Percentiles rank a stretch among this genome's conserved stretches.
Conservation (phyloP, 192 early-diverging fungal genomes). For the Chytriomyces sp. region DNA sequence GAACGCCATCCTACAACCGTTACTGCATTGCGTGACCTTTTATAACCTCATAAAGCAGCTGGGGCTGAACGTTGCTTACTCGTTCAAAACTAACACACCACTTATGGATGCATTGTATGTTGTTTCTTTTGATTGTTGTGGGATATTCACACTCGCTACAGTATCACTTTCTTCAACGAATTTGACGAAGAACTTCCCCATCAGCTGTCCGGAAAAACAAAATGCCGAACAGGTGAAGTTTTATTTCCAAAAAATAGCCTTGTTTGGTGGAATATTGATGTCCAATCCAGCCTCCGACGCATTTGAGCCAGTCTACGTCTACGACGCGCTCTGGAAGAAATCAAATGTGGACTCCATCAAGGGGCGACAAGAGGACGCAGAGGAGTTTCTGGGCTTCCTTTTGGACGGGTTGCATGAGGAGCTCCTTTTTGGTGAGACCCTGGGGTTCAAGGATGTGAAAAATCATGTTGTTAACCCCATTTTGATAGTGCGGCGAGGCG, state of each 20-base stretch:
- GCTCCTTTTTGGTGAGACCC: conserved; percentile 29
- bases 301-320: conserved; percentile 93
- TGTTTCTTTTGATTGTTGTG: too few relatives aligned
- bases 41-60: conserved; percentile 81
- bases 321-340: conserved; percentile 74
- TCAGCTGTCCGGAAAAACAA: conserved; percentile 62
- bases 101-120: conserved; percentile 82
- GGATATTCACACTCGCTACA: not conserved
- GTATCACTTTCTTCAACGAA: conserved; percentile 8
- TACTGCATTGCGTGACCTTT: conserved; percentile 90
- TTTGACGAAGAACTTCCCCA: conserved; percentile 31
- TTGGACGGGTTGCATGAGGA: conserved; percentile 96
- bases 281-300: conserved; percentile 29
- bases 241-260: too few relatives aligned
- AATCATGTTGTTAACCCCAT: not conserved
- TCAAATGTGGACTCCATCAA: conserved; percentile 75
- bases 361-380: conserved; percentile 95
- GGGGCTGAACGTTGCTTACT: conserved; percentile 64
- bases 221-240: conserved; percentile 49
- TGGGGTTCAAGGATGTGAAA: not conserved
- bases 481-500: not conserved
- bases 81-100: conserved; percentile 76
- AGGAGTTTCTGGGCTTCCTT: conserved; percentile 93
- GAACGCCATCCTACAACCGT: conserved; percentile 94
- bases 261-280: not conserved